phyloP scores from a whole-genome alignment of 768 basidiomycete species.

The Russula abietina region DNA sequence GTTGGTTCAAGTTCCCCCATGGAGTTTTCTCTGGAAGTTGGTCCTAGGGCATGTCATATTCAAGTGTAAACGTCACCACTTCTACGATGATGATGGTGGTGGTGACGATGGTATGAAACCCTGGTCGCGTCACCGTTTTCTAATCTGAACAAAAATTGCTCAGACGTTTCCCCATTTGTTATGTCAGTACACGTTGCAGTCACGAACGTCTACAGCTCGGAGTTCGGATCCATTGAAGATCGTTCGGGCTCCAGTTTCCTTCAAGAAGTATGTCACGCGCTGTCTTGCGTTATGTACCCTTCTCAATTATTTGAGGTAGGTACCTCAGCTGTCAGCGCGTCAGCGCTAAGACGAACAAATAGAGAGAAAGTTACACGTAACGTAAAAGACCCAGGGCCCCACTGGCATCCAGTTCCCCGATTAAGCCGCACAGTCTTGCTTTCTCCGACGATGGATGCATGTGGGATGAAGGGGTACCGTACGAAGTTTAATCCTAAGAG shows the following conservation, averaged over 20 bases:
- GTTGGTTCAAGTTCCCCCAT: not conserved
- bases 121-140: not conserved
- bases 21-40: not conserved
- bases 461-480: not conserved
- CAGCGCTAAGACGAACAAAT: not conserved
- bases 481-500: not conserved
- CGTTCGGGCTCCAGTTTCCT: conserved; percentile 1
- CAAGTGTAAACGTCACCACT: conserved; percentile 2
- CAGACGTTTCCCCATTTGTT: not conserved
- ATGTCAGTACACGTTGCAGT: not conserved
- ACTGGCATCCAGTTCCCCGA: conserved; percentile 2
- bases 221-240: not conserved
- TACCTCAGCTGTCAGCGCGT: not conserved
- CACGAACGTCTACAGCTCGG: not conserved
- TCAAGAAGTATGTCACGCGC: not conserved
- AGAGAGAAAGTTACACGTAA: not conserved
- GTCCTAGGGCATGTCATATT: not conserved
- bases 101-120: not conserved
- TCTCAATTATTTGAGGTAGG: not conserved
- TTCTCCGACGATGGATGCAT: not conserved
- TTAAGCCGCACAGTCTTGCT: not conserved
- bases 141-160: not conserved
- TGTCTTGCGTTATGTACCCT: not conserved
- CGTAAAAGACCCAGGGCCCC: not conserved
- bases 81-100: not conserved